Base-by-base conservation (phyloP, 805 yeast genomes). In the Groenewaldozyma tartarivorans region DNA sequence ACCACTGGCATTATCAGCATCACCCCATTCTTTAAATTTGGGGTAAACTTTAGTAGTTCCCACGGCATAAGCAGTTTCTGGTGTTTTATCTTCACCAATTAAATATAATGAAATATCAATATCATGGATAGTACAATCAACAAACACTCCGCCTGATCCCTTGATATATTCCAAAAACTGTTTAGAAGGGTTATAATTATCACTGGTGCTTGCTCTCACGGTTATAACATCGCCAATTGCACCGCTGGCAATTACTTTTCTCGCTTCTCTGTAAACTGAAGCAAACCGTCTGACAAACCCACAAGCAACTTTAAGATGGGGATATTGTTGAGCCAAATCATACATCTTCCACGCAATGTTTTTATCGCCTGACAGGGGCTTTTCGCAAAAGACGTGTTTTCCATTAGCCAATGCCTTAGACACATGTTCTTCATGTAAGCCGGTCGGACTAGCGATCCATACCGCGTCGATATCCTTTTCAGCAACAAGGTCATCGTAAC, bases 391-490 rank as follows among this genome's bases (percentile, higher is more conserved):
- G 17, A 74, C 75, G 51, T 72, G 71, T 45, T 71, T 69, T 18
- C 67, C 72, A 34, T 65, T 60, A 16, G 60, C 52, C 40, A 74
- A 56, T 5, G 75, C 71, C 35, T 54, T 47, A 39, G 64, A 52
- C 5, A 67, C 68, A 44, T 67, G 69, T 33, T 68, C 70, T 39
- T 67, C 63, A 53, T 75, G 80, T 49, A 64, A 59, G 13, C 65
- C 57, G 57, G 75, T 79, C 2, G 79, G 79, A 6, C 75, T 63
- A 2, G 77, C 79, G 30, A 75, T 59, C 49, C 75, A 75, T 31
- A 75, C 63, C n/a, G 68, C 60, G 40, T 74, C 71, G 31, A 74
- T 63, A 2, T 65, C 57, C 2, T 61, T 51, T 46, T 71, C 65
- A n/a, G 45, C 43, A 44, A 63, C 71, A 32, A 74, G 61, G 1